Conservation (phyloP, 805 yeast species). For the Metschnikowia lachancei region DNA sequence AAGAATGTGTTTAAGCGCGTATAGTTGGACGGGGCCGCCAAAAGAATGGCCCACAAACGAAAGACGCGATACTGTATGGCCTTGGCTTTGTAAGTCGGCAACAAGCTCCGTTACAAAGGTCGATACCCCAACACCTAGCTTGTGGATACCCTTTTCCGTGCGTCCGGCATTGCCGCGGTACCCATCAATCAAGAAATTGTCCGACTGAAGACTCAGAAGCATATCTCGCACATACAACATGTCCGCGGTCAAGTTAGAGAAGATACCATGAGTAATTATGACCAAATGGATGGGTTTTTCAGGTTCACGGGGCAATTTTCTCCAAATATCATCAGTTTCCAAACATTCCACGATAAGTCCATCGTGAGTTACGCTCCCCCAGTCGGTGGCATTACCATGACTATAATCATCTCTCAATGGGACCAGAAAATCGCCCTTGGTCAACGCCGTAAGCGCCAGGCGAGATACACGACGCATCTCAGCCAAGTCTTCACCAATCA, state of each 20-base stretch:
- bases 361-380: constrained; percentile 11
- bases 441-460: constrained; percentile 15
- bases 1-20: constrained; percentile 39
- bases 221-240: constrained; percentile 41
- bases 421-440: constrained; percentile 19
- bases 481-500: constrained; percentile 37
- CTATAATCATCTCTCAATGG: neutral
- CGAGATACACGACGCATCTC: constrained; percentile 34
- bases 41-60: constrained; percentile 46
- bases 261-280: constrained; percentile 44
- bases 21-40: constrained; percentile 44
- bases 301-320: constrained; percentile 20
- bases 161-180: constrained; percentile 40
- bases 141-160: constrained; percentile 41
- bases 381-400: neutral
- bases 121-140: constrained; percentile 34
- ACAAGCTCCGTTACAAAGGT: constrained; percentile 28
- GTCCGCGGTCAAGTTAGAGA: constrained; percentile 44
- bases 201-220: constrained; percentile 23
- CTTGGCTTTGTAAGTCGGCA: constrained; percentile 19
- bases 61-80: constrained; percentile 25
- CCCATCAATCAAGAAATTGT: constrained; percentile 40
- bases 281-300: constrained; percentile 38
- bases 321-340: constrained; percentile 37
- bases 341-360: constrained; percentile 26